Base-by-base conservation (phyloP, 2,329 filamentous ascomycete genomes). In the Raffaelea ambrosiae region DNA sequence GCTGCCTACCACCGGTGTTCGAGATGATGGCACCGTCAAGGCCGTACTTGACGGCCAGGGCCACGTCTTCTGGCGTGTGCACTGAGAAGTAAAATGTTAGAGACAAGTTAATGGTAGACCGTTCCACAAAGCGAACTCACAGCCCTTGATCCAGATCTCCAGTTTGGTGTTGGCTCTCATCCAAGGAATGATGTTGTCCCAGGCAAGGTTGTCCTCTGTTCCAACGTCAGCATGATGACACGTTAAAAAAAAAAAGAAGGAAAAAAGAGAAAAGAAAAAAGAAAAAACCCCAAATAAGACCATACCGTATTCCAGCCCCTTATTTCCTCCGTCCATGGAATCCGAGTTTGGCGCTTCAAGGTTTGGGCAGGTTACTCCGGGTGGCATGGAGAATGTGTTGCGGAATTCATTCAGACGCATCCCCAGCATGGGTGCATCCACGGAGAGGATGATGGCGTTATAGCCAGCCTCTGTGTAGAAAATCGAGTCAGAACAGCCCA, bases 381-480 rank as follows among this genome's bases (percentile, higher is more conserved):
- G 14, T 7, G 35, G 35, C 5, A 38, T 7, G 18, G 8, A 8
- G 35, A 38, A 38, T 5, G 5, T n/a, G 35, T 38, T 38, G 8
- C 35, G 35, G 35, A 5, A n/a, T 38, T 38, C 35, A 19, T 38
- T 38, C 14, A 38, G 35, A 5, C 76, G 64, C 19, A 69, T 66
- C 0, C 76, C 76, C 0, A 79, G 63, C 1, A 76, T 66, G 0
- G 76, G 74, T 0, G 67, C 67, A 52, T 80, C 76, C 2, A 76
- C 72, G 0, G 75, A 72, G 2, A 81, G 56, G 36, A 80, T 69
- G 4, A 79, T 59, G 0, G 35, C 35, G 5, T 38, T 38, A 14
- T 10, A 38, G 5, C 35, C 26, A 20, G 41, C 22, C 22, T 21
- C 41, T 35, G 41, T 20, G 9, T n/a, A n/a, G n/a, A n/a, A n/a